phyloP scores from a whole-genome alignment of 495 filamentous ascomycete species.

The Tuber calosporum region DNA sequence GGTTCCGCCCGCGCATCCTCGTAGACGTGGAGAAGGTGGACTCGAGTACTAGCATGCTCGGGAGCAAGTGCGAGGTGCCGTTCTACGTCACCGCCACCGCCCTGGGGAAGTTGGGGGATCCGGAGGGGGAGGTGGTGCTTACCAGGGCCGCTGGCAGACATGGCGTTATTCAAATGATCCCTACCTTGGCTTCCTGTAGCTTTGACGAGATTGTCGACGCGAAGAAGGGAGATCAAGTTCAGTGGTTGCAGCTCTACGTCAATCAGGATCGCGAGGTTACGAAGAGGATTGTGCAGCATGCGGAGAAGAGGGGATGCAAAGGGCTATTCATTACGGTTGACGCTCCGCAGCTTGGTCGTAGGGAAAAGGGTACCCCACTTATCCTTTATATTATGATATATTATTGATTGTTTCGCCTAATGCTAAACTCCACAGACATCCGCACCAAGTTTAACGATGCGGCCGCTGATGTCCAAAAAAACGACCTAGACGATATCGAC shows the following conservation, averaged over 20 bases:
- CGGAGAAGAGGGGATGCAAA: constrained; percentile 87
- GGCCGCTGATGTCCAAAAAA: constrained; percentile 72
- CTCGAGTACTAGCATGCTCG: constrained; percentile 81
- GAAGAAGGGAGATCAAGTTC: constrained; percentile 67
- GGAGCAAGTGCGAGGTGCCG: constrained; percentile 64
- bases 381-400: constrained; percentile 45
- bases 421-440: constrained; percentile 53
- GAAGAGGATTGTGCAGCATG: constrained; percentile 79
- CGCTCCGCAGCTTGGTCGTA: constrained; percentile 85
- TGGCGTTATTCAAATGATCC: constrained; percentile 52
- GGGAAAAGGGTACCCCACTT: constrained; percentile 59
- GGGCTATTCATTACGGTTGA: constrained; percentile 98
- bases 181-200: constrained; percentile 92
- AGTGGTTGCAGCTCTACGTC: constrained; percentile 98
- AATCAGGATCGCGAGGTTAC: constrained; percentile 95
- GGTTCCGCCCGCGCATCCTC: constrained; percentile 84
- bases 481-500: constrained; percentile 57
- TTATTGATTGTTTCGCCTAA: background rate
- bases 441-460: constrained; percentile 81
- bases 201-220: constrained; percentile 97
- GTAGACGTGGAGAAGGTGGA: constrained; percentile 83
- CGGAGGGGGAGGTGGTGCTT: constrained; percentile 65
- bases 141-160: constrained; percentile 72
- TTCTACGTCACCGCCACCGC: constrained; percentile 75
- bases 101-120: constrained; percentile 66